Conservation (phyloP, 371 early-diverging fungal species). For the Mortierella polycephala region DNA sequence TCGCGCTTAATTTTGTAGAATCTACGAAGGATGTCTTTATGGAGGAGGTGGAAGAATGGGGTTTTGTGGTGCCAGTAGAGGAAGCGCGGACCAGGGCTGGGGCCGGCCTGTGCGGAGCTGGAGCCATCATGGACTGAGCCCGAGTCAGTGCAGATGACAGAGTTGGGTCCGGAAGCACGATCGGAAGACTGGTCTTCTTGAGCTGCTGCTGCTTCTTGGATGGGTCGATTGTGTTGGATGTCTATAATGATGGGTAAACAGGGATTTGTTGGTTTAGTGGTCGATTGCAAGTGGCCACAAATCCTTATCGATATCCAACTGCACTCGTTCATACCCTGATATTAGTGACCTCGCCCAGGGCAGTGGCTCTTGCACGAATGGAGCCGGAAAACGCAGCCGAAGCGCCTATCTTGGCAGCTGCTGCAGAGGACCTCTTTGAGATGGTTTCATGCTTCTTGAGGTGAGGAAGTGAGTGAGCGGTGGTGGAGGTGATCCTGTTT, state of each 20-base stretch:
- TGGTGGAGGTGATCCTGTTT: slow-evolving; percentile 1
- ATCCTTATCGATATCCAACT: not conserved
- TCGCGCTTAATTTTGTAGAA: no score
- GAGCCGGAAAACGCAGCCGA: not conserved
- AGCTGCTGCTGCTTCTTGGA: not conserved
- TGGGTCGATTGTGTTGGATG: not conserved
- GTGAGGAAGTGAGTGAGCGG: not conserved
- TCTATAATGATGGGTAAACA: not conserved
- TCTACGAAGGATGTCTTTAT: not conserved
- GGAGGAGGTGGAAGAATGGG: not conserved
- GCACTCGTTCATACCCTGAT: not conserved
- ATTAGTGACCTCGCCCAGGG: slow-evolving; percentile 11
- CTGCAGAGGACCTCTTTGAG: not conserved
- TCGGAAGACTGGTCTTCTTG: not conserved
- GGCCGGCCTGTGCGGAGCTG: not conserved
- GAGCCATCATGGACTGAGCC: not conserved
- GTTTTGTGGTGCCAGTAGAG: not conserved
- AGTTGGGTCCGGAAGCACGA: not conserved
- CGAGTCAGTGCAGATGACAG: not conserved
- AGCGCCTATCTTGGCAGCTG: slow-evolving; percentile 1
- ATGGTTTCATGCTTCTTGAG: not conserved
- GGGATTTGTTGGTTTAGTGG: no score
- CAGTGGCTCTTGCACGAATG: not conserved
- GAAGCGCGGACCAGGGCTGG: not conserved
- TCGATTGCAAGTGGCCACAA: no score